Base-by-base conservation (phyloP, 164 flowering plant species). In the Annona squamosa region DNA sequence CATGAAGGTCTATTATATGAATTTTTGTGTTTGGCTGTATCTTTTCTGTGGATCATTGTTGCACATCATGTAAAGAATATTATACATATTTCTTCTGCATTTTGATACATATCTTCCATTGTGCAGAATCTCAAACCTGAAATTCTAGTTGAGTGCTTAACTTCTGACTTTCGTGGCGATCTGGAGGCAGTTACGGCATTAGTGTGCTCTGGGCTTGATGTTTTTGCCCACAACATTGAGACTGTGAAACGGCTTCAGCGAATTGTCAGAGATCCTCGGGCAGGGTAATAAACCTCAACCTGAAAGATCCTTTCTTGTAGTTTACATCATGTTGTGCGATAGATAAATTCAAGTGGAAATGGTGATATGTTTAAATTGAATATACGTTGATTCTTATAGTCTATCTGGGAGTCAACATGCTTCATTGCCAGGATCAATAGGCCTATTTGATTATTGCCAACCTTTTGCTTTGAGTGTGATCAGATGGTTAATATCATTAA, bases 211-310 rank as follows among this genome's bases (percentile, higher is more conserved):
- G 98, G 98, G 52, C 82, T 94, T 68, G 99, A 94, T 88, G 99
- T 94, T 9, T 92, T 94, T 82, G 99, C 99, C 62, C 99, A 94
- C 83, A 94, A 94, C 71, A 77, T 91, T 79, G 99, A 94, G 81
- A 94, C 99, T 78, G 99, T 94, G 65, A 90, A 86, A 79, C 86
- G 96, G 67, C 97, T 94, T 47, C 99, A 94, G 79, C 79, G 94
- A 72, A 81, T 92, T 74, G 98, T 94, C 44, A 86, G 99, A 80
- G 99, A 94, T 83, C 96, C 95, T 75, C 83, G 96, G 57, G 97
- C 98, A 19, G 97, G 98, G 98, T 91, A 73, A 81, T 87, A 78
- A 76, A 47, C 48, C 48, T 10, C 44, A 52, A 52, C 13, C 2
- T 52, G 59, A 52, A 52, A 52, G 59, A 52, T 52, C 59, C 9